These are phyloP conservation scores for Hypoxylon sp. DNA, from an alignment of 2,329 filamentous ascomycete genomes.

Conservation along the genomic window DNA sequence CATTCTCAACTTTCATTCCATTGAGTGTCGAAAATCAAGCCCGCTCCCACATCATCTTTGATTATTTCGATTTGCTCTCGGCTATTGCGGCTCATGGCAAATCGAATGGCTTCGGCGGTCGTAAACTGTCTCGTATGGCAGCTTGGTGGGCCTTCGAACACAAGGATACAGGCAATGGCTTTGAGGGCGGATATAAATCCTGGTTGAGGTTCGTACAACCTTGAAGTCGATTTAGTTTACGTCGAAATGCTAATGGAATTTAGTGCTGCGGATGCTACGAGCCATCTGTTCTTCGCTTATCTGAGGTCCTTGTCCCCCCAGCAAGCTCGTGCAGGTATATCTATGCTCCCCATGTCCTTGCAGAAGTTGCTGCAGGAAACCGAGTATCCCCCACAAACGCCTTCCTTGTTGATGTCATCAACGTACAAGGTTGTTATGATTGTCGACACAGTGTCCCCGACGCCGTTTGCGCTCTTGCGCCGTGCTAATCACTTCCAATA, in stretches of 20 bases:
- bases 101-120: constrained; percentile 90
- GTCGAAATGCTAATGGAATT: constrained; percentile 33
- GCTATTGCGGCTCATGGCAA: constrained; percentile 95
- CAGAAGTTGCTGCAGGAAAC: constrained; percentile 93
- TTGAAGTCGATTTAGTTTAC: constrained; percentile 3
- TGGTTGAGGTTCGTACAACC: constrained; percentile 78
- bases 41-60: constrained; percentile 89
- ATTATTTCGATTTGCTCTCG: constrained; percentile 94
- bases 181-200: constrained; percentile 92
- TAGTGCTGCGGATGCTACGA: constrained; percentile 94
- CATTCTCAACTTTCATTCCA: constrained; percentile 96
- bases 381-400: constrained; percentile 89
- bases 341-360: constrained; percentile 88
- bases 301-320: constrained; percentile 91
- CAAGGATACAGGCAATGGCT: constrained; percentile 87
- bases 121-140: constrained; percentile 94
- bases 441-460: constrained; percentile 93
- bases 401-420: constrained; percentile 80
- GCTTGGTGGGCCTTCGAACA: constrained; percentile 99
- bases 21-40: constrained; percentile 91
- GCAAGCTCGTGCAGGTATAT: constrained; percentile 81
- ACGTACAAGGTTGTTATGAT: constrained; percentile 97
- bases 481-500: constrained; percentile 97
- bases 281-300: constrained; percentile 98
- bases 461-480: constrained; percentile 90